These are phyloP conservation scores for Tetrahymena malaccensis DNA, from an alignment of 73 alveolate genomes.

Conservation along the genomic window DNA sequence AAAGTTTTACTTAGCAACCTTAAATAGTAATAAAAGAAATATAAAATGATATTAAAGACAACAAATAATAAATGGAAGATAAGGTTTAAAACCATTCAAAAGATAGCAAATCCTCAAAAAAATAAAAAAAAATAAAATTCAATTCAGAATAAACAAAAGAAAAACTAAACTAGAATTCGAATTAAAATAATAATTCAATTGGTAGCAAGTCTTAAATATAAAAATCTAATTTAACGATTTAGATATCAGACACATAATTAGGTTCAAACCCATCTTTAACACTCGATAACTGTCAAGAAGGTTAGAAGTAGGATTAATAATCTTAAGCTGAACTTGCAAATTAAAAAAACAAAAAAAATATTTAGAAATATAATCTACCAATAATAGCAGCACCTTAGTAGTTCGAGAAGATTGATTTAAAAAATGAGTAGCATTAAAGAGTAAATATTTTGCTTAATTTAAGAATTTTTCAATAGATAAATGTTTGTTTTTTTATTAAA, in stretches of 20 bases:
- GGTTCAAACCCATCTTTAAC: neutral
- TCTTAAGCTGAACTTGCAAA: neutral
- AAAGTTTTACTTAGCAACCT: neutral
- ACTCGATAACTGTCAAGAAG: neutral
- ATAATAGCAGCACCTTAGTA: neutral
- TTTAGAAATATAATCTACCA: neutral
- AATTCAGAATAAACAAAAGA: too few relatives aligned
- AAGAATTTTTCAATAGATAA: too few relatives aligned
- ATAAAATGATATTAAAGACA: neutral
- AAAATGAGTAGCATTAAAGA: neutral
- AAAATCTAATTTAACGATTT: neutral
- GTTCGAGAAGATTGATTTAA: neutral
- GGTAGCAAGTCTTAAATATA: neutral
- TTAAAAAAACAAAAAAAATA: too few relatives aligned
- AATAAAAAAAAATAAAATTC: too few relatives aligned
- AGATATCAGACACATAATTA: neutral
- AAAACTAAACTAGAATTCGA: too few relatives aligned
- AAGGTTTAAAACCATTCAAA: too few relatives aligned
- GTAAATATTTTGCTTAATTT: neutral
- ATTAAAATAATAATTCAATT: too few relatives aligned
- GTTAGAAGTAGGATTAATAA: neutral
- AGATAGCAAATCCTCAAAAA: too few relatives aligned
- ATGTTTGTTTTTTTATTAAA: too few relatives aligned
- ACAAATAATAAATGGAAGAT: neutral
- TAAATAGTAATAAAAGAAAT: too few relatives aligned